Conservation (phyloP, 1,284 basidiomycete genomes). For the Heterobasidion irregulare region DNA sequence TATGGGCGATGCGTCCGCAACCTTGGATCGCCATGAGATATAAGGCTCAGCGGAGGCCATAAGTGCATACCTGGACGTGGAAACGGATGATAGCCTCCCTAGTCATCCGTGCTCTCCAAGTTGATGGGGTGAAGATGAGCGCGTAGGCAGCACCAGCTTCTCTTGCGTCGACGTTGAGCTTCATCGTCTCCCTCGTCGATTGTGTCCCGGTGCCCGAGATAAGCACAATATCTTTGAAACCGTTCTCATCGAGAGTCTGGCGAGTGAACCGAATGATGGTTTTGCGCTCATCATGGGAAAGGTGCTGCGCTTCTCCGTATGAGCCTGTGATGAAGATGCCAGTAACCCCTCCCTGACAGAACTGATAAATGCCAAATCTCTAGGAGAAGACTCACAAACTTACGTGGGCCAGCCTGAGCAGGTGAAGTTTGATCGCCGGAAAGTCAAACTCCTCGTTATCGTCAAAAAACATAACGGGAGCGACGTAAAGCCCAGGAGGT, state of each 20-base stretch:
- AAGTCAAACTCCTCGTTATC: no score
- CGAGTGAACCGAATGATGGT: slow-evolving; percentile 59
- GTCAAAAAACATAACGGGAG: no score
- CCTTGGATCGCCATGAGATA: slow-evolving; percentile 28
- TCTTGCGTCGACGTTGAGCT: slow-evolving; percentile 70
- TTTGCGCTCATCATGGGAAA: slow-evolving; percentile 64
- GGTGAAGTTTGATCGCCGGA: no score
- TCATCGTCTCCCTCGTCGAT: slow-evolving; percentile 77
- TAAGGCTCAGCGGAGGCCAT: neutral
- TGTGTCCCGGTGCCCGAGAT: slow-evolving; percentile 83
- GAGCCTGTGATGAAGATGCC: slow-evolving; percentile 73
- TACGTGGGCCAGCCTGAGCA: no score
- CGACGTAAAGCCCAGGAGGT: no score
- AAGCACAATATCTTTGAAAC: slow-evolving; percentile 60
- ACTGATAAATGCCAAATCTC: no score
- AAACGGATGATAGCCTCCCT: slow-evolving; percentile 54
- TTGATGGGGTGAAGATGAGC: slow-evolving; percentile 64
- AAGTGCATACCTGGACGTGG: slow-evolving; percentile 43
- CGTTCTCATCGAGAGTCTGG: slow-evolving; percentile 66
- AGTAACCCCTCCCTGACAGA: slow-evolving; percentile 51
- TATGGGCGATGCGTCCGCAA: slow-evolving; percentile 76
- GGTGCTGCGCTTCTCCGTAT: slow-evolving; percentile 75
- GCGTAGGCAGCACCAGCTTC: slow-evolving; percentile 75
- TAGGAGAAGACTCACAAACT: no score
- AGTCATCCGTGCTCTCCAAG: slow-evolving; percentile 60